Evolutionary conservation across 352 stramenopile species (phyloP).

Genomic region (Globisporangium middletonii): DNA sequence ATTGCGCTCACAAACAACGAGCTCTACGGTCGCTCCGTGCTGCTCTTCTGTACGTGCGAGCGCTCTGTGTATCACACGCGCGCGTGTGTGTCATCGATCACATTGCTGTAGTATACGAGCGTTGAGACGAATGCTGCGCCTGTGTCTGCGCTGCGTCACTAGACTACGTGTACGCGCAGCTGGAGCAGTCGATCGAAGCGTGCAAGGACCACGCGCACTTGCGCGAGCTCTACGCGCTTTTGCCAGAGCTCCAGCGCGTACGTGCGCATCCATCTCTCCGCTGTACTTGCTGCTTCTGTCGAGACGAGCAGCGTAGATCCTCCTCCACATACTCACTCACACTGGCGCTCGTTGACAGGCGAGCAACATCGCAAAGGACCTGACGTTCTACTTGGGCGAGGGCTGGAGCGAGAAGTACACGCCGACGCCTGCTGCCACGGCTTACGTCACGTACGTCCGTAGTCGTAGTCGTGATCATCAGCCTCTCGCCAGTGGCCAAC

Average conservation of each 20-base stretch:
- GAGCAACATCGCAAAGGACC: slow-evolving; percentile 51
- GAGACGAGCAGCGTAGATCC: no score
- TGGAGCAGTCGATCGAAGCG: slow-evolving; percentile 43
- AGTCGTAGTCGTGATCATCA: background rate
- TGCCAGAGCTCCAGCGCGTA: slow-evolving; percentile 41
- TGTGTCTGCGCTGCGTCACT: background rate
- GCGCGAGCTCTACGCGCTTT: slow-evolving; percentile 29
- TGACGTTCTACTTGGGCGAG: slow-evolving; percentile 51
- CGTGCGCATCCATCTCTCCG: background rate
- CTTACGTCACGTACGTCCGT: slow-evolving; percentile 45
- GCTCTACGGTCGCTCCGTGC: slow-evolving; percentile 55
- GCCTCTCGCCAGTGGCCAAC: background rate
- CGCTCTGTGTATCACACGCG: background rate
- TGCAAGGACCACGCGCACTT: slow-evolving; percentile 42
- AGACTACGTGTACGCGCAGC: slow-evolving; percentile 67
- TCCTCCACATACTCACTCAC: no score
- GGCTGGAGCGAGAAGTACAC: slow-evolving; percentile 54
- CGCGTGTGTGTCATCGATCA: background rate
- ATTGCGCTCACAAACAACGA: slow-evolving; percentile 57
- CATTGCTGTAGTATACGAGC: no score
- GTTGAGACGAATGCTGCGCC: background rate
- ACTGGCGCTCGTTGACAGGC: slow-evolving; percentile 23
- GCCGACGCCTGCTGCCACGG: slow-evolving; percentile 35
- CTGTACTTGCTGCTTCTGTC: background rate
- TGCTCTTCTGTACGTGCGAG: slow-evolving; percentile 62